Percentiles rank a stretch among this genome's conserved stretches.
phyloP scores from a whole-genome alignment of 352 stramenopile species.

The Phytopythium boreale region DNA sequence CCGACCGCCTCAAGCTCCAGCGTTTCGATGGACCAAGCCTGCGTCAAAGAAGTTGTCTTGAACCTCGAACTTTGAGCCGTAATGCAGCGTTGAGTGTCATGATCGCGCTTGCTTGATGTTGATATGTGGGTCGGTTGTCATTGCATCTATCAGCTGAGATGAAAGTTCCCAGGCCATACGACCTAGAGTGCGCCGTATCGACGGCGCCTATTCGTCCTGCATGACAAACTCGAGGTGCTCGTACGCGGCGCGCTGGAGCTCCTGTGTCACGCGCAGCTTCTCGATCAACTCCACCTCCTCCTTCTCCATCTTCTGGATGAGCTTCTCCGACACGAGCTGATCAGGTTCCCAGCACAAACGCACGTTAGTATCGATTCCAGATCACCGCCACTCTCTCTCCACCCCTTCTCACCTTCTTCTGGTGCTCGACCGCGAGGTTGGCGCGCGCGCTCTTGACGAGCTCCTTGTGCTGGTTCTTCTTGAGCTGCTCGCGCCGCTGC shows the following conservation, averaged over 20 bases:
- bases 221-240: slow-evolving; percentile 69
- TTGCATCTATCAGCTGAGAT: background rate
- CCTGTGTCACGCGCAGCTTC: slow-evolving; percentile 55
- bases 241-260: slow-evolving; percentile 59
- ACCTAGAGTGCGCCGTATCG: no score
- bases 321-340: slow-evolving; percentile 45
- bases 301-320: slow-evolving; percentile 62
- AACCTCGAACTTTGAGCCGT: no score
- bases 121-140: background rate
- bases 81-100: no score
- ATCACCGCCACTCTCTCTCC: background rate
- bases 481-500: slow-evolving; percentile 33
- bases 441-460: slow-evolving; percentile 42
- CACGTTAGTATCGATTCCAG: background rate
- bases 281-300: slow-evolving; percentile 64
- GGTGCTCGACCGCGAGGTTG: slow-evolving; percentile 47
- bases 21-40: no score
- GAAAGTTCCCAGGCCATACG: no score
- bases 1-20: no score
- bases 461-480: slow-evolving; percentile 52
- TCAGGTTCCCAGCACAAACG: background rate
- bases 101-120: background rate
- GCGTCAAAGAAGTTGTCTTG: no score
- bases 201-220: slow-evolving; percentile 25
- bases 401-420: slow-evolving; percentile 28